Base-by-base conservation (phyloP, 805 yeast genomes). In the Candida rishiriensis region DNA sequence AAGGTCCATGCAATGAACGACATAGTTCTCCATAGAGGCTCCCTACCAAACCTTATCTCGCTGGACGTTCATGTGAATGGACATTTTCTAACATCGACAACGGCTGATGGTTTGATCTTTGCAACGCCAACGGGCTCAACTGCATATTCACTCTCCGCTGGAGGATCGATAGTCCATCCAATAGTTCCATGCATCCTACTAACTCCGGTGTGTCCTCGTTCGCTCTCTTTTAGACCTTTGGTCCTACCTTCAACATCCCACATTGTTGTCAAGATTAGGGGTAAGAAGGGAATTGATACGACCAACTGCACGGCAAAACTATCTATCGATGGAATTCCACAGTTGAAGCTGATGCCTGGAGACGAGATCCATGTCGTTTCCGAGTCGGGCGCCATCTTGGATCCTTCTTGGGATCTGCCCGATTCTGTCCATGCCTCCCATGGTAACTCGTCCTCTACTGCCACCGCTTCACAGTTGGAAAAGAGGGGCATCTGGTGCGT, bases 51-150 rank as follows among this genome's bases (percentile, higher is more conserved):
- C 57, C 71, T 91, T 50, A 81, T 93, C 2, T 80, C 85, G 41
- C 69, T 91, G 47, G 97, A 90, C 52, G 82, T 91, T n/a, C 80
- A 73, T 51, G 83, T 90, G 26, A 93, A 90, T 61, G 88, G 87
- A 17, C 83, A 85, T 60, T 85, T 83, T 56, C 68, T 91, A 42
- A 91, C 98, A 8, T 78, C 90, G 42, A 89, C 97, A 4, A 85
- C 91, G 0, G 96, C 95, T 1, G 98, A 91, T 64, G 98, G 98
- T 33, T 75, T 90, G 9, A 78, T 82, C 5, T 72, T 88, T 38
- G 75, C 93, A 3, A 86, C 97, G 0, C 98, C 98, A 14, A 90
- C 97, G 0, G 98, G 98, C 0, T 87, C 96, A 10, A 90, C 97
- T 0, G 97, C 97, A 0, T 90, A 90, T 59, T 86, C 96, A 0